phyloP scores from a whole-genome alignment of 2,329 filamentous ascomycete genomes.

The Aureobasidium uvarum region DNA sequence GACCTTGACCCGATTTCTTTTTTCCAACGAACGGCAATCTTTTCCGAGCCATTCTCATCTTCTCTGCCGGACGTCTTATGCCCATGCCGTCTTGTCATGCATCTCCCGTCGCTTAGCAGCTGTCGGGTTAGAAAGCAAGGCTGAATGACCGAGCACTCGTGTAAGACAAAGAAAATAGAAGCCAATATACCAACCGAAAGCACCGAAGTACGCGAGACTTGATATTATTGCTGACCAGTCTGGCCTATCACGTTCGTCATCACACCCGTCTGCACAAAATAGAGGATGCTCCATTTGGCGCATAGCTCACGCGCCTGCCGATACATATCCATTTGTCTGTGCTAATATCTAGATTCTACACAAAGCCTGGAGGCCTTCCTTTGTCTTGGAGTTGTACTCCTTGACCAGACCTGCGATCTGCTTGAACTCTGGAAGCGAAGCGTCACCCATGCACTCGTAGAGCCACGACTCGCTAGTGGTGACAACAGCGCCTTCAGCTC shows the following conservation, averaged over 20 bases:
- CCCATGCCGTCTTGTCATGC: not conserved
- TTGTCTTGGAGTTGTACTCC: slow-evolving; percentile 69
- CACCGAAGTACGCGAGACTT: not conserved
- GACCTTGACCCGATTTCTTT: slow-evolving; percentile 18
- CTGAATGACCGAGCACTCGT: slow-evolving; percentile 12
- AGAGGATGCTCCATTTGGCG: not conserved
- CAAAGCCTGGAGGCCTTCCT: slow-evolving; percentile 63
- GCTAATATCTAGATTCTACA: slow-evolving; percentile 43
- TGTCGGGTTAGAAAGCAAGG: slow-evolving; percentile 1
- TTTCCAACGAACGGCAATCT: slow-evolving; percentile 10
- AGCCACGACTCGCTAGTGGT: slow-evolving; percentile 87
- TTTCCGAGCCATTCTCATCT: not conserved
- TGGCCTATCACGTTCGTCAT: slow-evolving; percentile 8
- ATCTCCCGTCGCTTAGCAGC: slow-evolving; percentile 9
- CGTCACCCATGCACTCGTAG: slow-evolving; percentile 87
- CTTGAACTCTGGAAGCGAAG: slow-evolving; percentile 68
- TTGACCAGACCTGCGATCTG: slow-evolving; percentile 74
- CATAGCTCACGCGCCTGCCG: not conserved
- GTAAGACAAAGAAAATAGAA: slow-evolving; percentile 17
- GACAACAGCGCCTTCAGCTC: slow-evolving; percentile 71
- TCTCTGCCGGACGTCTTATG: not conserved
- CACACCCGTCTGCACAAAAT: not conserved
- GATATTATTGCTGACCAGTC: slow-evolving; percentile 2
- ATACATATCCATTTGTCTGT: not conserved
- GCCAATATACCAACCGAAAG: not conserved